phyloP scores from a whole-genome alignment of 2,329 filamentous ascomycete genomes.

The Ophiostoma ips region DNA sequence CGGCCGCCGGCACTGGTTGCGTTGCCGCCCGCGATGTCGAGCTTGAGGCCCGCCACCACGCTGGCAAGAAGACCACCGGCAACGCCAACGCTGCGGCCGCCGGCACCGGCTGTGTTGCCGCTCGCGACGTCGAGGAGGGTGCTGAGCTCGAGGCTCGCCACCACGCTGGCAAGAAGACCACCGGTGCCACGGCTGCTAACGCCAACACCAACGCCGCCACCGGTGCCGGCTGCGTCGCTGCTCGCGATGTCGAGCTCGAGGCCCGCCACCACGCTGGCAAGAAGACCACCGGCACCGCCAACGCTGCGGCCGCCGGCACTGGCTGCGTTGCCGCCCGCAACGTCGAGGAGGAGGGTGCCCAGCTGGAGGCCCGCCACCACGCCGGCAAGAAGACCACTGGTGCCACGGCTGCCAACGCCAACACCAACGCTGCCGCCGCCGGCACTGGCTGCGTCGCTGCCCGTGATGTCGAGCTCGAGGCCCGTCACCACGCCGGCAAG shows the following conservation, averaged over 20 bases:
- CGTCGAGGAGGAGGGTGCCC: neutral
- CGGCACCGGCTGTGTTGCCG: neutral
- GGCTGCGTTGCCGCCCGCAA: neutral
- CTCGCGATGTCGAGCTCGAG: neutral
- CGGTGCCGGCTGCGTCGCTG: neutral
- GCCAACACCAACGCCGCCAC: neutral
- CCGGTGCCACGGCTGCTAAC: neutral
- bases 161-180: constrained; percentile 5
- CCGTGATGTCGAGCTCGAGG: neutral
- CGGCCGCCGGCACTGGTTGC: no score
- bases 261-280: constrained; percentile 2
- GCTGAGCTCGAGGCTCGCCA: constrained; percentile 3
- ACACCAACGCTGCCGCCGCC: neutral
- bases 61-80: constrained; percentile 1
- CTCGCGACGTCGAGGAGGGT: neutral
- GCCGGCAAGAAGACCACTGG: constrained; percentile 2
- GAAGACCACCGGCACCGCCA: neutral
- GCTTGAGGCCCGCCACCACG: constrained; percentile 3
- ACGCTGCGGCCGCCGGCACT: neutral
- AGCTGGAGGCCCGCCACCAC: constrained; percentile 3
- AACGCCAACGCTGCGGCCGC: neutral
- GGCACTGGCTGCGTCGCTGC: neutral
- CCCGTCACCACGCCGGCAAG: constrained; percentile 3
- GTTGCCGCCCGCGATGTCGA: neutral
- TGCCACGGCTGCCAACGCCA: no score